These are phyloP conservation scores for Pseudogymnoascus sp. DNA, from an alignment of 2,329 filamentous ascomycete species.

Conservation along the genomic window DNA sequence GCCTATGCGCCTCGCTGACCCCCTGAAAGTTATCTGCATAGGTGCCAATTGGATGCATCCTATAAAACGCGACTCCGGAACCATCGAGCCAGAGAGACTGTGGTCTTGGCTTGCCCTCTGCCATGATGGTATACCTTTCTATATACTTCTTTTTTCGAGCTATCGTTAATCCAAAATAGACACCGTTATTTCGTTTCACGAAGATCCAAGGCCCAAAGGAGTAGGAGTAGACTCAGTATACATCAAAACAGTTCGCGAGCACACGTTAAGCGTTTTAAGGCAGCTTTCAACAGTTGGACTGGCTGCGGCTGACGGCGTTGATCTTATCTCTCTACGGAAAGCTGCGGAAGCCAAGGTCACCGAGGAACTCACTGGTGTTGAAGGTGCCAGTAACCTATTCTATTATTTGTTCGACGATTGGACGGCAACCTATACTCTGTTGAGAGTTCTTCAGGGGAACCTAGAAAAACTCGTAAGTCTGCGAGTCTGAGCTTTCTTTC, in stretches of 20 bases:
- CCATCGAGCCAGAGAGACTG: slow-evolving; percentile 34
- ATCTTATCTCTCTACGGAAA: slow-evolving; percentile 26
- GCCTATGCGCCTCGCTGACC: slow-evolving; percentile 18
- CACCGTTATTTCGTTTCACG: slow-evolving; percentile 64
- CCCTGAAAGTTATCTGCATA: slow-evolving; percentile 52
- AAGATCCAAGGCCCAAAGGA: slow-evolving; percentile 39
- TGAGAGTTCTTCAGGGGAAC: slow-evolving; percentile 40
- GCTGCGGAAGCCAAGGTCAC: slow-evolving; percentile 26
- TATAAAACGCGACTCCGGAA: slow-evolving; percentile 28
- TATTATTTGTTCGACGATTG: slow-evolving; percentile 64
- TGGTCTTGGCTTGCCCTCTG: slow-evolving; percentile 70
- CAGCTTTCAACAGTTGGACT: slow-evolving; percentile 50
- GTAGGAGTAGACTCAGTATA: slow-evolving; percentile 30
- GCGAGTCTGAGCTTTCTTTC: slow-evolving; percentile 8
- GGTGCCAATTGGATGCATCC: slow-evolving; percentile 60
- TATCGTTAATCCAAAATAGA: slow-evolving; percentile 33
- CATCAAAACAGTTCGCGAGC: slow-evolving; percentile 34
- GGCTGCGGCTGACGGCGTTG: slow-evolving; percentile 24
- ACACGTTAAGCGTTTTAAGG: slow-evolving; percentile 53
- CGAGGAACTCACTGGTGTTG: slow-evolving; percentile 29
- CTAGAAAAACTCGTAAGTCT: slow-evolving; percentile 42
- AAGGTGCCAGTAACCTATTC: slow-evolving; percentile 54
- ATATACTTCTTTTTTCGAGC: neutral
- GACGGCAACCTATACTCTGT: slow-evolving; percentile 49
- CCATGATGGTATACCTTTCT: slow-evolving; percentile 45